Base-by-base conservation (phyloP, 2,329 filamentous ascomycete genomes). In the Talaromyces sp. region DNA sequence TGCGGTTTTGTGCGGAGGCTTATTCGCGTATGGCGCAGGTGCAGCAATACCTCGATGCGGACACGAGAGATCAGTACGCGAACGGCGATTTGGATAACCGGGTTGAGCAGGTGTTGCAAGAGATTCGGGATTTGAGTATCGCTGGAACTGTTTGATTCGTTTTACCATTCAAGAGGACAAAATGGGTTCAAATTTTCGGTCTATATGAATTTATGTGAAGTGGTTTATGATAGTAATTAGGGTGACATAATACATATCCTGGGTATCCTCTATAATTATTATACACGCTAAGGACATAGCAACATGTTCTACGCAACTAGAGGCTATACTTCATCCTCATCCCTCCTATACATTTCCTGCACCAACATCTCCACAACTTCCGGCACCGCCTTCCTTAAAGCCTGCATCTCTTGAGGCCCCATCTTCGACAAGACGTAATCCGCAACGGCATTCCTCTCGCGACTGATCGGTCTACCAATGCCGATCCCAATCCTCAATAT, bases 11-110 rank as follows among this genome's bases (percentile, higher is more conserved):
- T 72, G 95, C 96, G 7, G 95, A 99, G 80, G 95, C 95, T 1
- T 99, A 99, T 78, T 93, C 88, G 66, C 85, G 95, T 55, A 99
- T 99, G 95, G 95, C 96, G 28, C 96, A 99, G 81, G 96, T 99
- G 63, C 95, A 99, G 80, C 95, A 99, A 80, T 98, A 97, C 76
- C 83, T 99, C 35, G 95, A 98, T 74, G 90, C 93, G 33, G 92
- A 96, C 73, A 98, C 93, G 59, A 85, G 95, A 76, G 95, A 99
- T 68, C 90, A 97, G 78, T 99, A 99, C 77, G 95, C 95, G 1
- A 88, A 92, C 70, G 95, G 95, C 28, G 91, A 97, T 68, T 80
- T 99, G 69, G 95, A 99, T 75, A 89, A 88, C 65, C 82, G 92
- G 67, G 95, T 99, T 33, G 95, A 99, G 79, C 89, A 98, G 78